These are phyloP conservation scores for Populus trichocarpa DNA, from an alignment of 441 rosid genomes.

Conservation along the genomic window DNA sequence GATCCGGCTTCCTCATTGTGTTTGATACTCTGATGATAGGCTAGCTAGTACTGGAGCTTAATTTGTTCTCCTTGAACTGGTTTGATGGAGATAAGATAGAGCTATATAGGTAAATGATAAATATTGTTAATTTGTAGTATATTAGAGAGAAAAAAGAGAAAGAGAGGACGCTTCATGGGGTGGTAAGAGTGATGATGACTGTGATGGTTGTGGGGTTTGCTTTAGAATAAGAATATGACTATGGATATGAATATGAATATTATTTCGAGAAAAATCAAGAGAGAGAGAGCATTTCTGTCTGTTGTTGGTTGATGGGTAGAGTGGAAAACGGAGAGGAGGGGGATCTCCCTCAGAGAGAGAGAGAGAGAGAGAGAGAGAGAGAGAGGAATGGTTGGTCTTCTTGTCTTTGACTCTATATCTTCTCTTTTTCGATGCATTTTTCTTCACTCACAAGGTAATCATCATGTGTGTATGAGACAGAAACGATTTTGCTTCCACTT, in stretches of 20 bases:
- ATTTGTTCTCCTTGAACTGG: not conserved
- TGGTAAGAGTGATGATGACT: slow-evolving; percentile 63
- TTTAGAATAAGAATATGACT: slow-evolving; percentile 46
- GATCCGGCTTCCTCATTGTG: slow-evolving; percentile 61
- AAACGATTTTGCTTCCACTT: slow-evolving; percentile 79
- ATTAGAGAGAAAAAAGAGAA: slow-evolving; percentile 24
- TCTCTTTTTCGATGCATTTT: slow-evolving; percentile 67
- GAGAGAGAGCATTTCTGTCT: slow-evolving; percentile 8
- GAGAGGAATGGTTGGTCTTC: slow-evolving; percentile 38
- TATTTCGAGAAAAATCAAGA: slow-evolving; percentile 13
- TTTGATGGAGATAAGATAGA: slow-evolving; percentile 34
- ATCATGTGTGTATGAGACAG: slow-evolving; percentile 46
- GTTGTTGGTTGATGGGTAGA: slow-evolving; percentile 75
- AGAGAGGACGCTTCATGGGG: slow-evolving; percentile 42
- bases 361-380: not conserved
- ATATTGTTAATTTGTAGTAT: not conserved
- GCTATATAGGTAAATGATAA: slow-evolving; percentile 30
- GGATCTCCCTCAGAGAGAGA: slow-evolving; percentile 29
- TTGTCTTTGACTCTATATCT: slow-evolving; percentile 65
- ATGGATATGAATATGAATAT: too few species aligned
- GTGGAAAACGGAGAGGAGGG: slow-evolving; percentile 83
- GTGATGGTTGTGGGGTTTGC: slow-evolving; percentile 80
- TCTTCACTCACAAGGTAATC: slow-evolving; percentile 97
- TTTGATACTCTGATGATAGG: not conserved
- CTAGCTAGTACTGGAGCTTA: slow-evolving; percentile 1